Conservation (phyloP, 2,329 filamentous ascomycete genomes). For the Penicillium sp. region DNA sequence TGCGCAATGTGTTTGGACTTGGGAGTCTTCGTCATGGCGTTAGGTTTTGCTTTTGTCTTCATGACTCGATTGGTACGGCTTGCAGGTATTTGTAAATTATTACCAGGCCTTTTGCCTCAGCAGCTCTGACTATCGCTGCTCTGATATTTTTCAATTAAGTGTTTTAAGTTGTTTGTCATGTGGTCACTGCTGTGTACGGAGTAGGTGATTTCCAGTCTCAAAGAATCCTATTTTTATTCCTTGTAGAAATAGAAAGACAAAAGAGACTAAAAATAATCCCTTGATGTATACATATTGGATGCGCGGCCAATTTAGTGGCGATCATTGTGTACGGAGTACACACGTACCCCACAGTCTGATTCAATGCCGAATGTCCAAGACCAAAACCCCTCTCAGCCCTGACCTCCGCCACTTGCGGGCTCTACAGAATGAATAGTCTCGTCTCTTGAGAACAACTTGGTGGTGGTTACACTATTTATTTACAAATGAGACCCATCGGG, state of each 20-base stretch:
- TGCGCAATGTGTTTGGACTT: slow-evolving; percentile 32
- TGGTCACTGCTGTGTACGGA: background rate
- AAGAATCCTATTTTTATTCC: background rate
- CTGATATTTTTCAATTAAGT: slow-evolving; percentile 12
- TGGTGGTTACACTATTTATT: slow-evolving; percentile 12
- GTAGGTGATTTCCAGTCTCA: background rate
- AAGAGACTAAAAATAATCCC: background rate
- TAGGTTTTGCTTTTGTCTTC: slow-evolving; percentile 33
- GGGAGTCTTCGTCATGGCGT: slow-evolving; percentile 42
- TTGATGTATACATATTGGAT: background rate
- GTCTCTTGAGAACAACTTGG: slow-evolving; percentile 7
- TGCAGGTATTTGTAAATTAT: slow-evolving; percentile 40
- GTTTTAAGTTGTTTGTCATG: slow-evolving; percentile 4
- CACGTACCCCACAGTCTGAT: slow-evolving; percentile 9
- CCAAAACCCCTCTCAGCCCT: slow-evolving; percentile 18
- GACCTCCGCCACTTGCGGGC: slow-evolving; percentile 16
- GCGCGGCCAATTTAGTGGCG: background rate
- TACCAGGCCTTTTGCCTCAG: slow-evolving; percentile 31
- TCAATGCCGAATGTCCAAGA: slow-evolving; percentile 20
- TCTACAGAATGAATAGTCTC: slow-evolving; percentile 13
- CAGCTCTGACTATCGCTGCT: slow-evolving; percentile 18
- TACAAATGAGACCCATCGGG: slow-evolving; percentile 7
- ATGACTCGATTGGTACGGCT: slow-evolving; percentile 34
- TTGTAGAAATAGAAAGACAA: background rate
- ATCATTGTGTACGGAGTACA: slow-evolving; percentile 3